These are phyloP conservation scores for Spatholobus suberectus DNA, from an alignment of 306 rosid species.

Conservation along the genomic window DNA sequence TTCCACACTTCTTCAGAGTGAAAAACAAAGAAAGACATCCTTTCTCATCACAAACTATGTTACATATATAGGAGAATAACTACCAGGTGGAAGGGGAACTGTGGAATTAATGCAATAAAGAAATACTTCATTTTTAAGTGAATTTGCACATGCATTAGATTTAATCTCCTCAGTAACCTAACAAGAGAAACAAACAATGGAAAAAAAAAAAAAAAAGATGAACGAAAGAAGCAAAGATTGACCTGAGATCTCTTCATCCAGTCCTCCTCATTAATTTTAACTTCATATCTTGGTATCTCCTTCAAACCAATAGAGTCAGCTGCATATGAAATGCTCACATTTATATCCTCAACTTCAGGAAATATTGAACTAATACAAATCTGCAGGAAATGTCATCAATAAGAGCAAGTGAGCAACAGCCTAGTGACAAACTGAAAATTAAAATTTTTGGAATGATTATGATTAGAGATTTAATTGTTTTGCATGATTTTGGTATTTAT, in stretches of 20 bases:
- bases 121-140: not conserved
- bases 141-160: conserved; percentile 9
- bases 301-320: conserved; percentile 85
- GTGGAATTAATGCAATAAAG: conserved; percentile 10
- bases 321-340: conserved; percentile 67
- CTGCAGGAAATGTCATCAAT: conserved; percentile 50
- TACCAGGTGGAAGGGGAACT: not conserved
- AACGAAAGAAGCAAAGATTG: conserved; percentile 36
- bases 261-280: conserved; percentile 69
- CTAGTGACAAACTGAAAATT: not conserved
- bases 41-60: not conserved
- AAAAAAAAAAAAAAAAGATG: not conserved
- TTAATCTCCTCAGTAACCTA: not conserved
- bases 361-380: conserved; percentile 72
- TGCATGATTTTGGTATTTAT: not conserved
- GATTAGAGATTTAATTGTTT: not conserved
- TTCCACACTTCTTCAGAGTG: not conserved
- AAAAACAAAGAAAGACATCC: not conserved
- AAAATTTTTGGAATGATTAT: not conserved
- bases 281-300: conserved; percentile 70
- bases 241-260: conserved; percentile 87
- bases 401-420: conserved; percentile 24
- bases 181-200: not conserved
- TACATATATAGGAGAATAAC: not conserved
- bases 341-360: conserved; percentile 65